Conservation (phyloP, 371 early-diverging fungal species). For the Rhizopus arrhizus region DNA sequence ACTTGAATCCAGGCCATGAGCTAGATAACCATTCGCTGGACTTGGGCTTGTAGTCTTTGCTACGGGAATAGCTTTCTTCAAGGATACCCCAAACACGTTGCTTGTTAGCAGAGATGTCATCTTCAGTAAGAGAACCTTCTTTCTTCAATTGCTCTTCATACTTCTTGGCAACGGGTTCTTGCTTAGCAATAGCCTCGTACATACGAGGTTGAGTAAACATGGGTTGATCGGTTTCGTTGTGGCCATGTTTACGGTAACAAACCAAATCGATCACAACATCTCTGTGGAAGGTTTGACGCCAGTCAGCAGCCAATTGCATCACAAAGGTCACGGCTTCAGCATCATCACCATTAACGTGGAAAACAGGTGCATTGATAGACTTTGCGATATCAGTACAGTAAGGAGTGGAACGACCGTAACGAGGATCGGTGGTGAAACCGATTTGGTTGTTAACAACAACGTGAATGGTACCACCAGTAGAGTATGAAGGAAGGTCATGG, state of each 20-base stretch:
- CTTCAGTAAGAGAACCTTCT: constrained; percentile 82
- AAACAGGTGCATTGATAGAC: constrained; percentile 95
- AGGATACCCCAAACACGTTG: constrained; percentile 88
- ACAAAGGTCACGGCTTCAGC: constrained; percentile 94
- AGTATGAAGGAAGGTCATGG: constrained; percentile 91
- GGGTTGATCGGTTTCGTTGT: constrained; percentile 98
- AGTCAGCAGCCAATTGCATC: constrained; percentile 92
- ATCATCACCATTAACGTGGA: constrained; percentile 98
- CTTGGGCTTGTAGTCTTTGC: constrained; percentile 87
- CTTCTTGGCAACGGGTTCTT: constrained; percentile 79
- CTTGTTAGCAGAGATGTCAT: constrained; percentile 85
- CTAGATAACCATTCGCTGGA: constrained; percentile 94
- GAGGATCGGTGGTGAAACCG: constrained; percentile 97
- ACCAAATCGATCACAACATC: constrained; percentile 96
- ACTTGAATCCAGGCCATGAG: constrained; percentile 87
- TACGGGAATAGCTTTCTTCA: constrained; percentile 87
- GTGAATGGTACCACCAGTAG: constrained; percentile 96
- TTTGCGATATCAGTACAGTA: constrained; percentile 98
- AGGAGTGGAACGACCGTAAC: constrained; percentile 91
- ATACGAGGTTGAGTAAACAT: constrained; percentile 97
- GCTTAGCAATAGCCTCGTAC: constrained; percentile 89
- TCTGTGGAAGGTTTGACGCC: constrained; percentile 93
- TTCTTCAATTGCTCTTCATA: constrained; percentile 80
- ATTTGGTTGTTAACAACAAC: constrained; percentile 98
- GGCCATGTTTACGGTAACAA: constrained; percentile 96